These are phyloP conservation scores for Colletotrichum tabaci DNA, from an alignment of 2,329 filamentous ascomycete species.

Conservation along the genomic window DNA sequence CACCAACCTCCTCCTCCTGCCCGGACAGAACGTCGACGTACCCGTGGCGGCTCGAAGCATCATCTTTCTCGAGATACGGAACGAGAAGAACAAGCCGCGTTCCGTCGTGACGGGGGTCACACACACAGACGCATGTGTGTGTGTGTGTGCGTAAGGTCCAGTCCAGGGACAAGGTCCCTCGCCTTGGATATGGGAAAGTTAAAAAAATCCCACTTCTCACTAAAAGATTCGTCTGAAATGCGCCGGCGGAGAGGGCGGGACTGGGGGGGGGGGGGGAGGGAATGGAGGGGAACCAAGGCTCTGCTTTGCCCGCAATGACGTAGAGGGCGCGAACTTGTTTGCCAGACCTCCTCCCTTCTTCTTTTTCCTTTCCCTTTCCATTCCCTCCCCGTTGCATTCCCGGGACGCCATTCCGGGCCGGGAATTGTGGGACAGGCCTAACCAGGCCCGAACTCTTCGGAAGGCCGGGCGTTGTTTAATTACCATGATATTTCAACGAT, in stretches of 20 bases:
- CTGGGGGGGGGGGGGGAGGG: not conserved
- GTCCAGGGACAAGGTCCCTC: not conserved
- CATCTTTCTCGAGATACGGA: too few relatives aligned
- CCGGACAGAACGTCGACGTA: too few relatives aligned
- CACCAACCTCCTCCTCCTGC: too few relatives aligned
- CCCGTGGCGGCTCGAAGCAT: too few relatives aligned
- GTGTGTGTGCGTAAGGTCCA: too few relatives aligned
- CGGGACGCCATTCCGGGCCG: conserved; percentile 23
- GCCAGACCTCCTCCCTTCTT: too few relatives aligned
- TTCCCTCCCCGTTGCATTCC: not conserved
- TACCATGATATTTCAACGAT: not conserved
- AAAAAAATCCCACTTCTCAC: conserved; percentile 8
- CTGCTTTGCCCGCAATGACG: conserved; percentile 22
- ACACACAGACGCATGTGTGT: too few relatives aligned
- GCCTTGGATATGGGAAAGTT: conserved; percentile 21
- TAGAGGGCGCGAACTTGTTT: not conserved
- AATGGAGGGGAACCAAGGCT: conserved; percentile 6
- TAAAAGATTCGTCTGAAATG: not conserved
- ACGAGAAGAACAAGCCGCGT: too few relatives aligned
- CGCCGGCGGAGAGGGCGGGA: not conserved
- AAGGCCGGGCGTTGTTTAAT: not conserved
- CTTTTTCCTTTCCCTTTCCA: too few relatives aligned
- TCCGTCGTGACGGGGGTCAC: too few relatives aligned
- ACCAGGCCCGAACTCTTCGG: not conserved
- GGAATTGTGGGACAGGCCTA: not conserved